Evolutionary conservation across 2,329 filamentous ascomycete species (phyloP), one percentile per base, ranked within the genome.

Genomic region (Ceratocystis cubensis): DNA sequence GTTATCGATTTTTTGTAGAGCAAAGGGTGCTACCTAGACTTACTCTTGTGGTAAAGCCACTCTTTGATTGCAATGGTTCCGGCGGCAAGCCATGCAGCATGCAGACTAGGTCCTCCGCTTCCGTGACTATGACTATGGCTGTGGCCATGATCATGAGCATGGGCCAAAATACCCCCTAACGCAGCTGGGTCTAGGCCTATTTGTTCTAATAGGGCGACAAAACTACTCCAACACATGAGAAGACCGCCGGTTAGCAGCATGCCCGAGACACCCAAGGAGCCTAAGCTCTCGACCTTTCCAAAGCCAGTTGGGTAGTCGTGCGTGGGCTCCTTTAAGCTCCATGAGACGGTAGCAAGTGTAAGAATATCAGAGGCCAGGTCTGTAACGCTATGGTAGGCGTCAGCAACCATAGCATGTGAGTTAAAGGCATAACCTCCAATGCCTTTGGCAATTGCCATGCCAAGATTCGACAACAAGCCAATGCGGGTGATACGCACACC

Each of bases 251-350:
- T 85, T 1, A 99, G 82, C 71, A 99, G 80, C 77, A 99, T 88
- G 69, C 91, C 87, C 71, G 92, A 96, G 44, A 99, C 94, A 17
- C 93, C 94, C 68, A 99, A 78, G 25, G 91, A 94, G 22, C 94
- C 94, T 73, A 99, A 78, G 72, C 91, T 96, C 79, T 99, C 94
- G n/a, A 99, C 84, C 79, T 99, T 99, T 74, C 94, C 94, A 74
- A 96, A 99, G 1, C 94, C 94, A 72, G 86, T 85, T 1, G 94
- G 94, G 74, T 96, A 99, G 50, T 83, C 83, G 65, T 88, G 82
- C 10, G 89, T 90, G 0, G 94, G 91, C 5, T 90, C 87, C 72
- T 88, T 91, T 68, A 97, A 78, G 68, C 92, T 96, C 86, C 89
- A 96, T 22, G 92, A 93, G 61, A 99, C 92, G 8, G 94, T 99